Conservation (phyloP, 441 rosid genomes). For the Theobroma grandiflorum region DNA sequence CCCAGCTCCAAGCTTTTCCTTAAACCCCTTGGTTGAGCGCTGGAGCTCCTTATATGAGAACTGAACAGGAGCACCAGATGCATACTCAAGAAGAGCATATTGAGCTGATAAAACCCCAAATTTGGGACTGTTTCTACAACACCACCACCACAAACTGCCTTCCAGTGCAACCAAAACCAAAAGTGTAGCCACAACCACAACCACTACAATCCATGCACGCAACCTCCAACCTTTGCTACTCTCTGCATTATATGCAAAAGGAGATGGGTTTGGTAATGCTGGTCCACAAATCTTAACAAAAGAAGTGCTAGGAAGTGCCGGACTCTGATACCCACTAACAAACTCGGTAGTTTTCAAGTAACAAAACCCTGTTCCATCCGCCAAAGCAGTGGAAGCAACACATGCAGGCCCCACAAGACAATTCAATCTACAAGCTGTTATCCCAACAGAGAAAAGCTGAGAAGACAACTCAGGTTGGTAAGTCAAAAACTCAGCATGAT, state of each 20-base stretch:
- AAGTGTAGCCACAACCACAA: slow-evolving; percentile 49
- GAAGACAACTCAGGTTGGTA: slow-evolving; percentile 55
- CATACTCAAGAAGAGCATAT: slow-evolving; percentile 71
- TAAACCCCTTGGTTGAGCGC: slow-evolving; percentile 65
- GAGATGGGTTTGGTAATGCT: slow-evolving; percentile 47
- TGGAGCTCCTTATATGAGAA: slow-evolving; percentile 71
- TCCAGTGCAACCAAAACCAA: slow-evolving; percentile 50
- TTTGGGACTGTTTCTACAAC: slow-evolving; percentile 54
- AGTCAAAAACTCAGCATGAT: slow-evolving; percentile 57
- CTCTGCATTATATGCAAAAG: background rate
- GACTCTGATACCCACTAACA: slow-evolving; percentile 64
- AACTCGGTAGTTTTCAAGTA: slow-evolving; percentile 56
- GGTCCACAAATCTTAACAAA: slow-evolving; percentile 72
- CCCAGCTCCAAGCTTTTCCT: slow-evolving; percentile 78
- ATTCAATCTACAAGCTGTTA: slow-evolving; percentile 63
- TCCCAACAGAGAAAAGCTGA: slow-evolving; percentile 61
- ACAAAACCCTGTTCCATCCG: slow-evolving; percentile 73
- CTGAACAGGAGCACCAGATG: slow-evolving; percentile 79
- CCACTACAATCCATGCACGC: slow-evolving; percentile 49
- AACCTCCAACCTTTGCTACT: slow-evolving; percentile 38
- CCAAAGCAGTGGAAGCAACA: slow-evolving; percentile 61
- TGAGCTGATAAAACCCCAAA: slow-evolving; percentile 60
- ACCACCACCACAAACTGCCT: slow-evolving; percentile 72
- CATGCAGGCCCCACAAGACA: slow-evolving; percentile 63
- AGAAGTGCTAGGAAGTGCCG: slow-evolving; percentile 63